These are phyloP conservation scores for Cladosporium velox DNA, from an alignment of 2,329 filamentous ascomycete genomes.

Conservation along the genomic window DNA sequence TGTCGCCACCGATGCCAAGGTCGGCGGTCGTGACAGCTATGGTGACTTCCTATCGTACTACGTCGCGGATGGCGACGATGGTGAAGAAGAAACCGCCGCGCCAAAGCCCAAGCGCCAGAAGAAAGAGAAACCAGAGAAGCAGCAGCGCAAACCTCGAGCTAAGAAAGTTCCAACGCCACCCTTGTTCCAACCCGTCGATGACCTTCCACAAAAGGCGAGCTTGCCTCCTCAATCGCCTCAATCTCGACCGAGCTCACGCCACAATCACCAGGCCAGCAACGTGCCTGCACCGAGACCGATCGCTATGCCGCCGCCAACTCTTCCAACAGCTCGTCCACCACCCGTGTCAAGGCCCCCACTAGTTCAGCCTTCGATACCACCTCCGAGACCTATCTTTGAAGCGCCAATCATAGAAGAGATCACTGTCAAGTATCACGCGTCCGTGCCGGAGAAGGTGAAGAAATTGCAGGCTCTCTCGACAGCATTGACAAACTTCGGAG, in stretches of 20 bases:
- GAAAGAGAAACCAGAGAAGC: constrained; percentile 15
- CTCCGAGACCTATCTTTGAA: background rate
- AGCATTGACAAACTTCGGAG: constrained; percentile 33
- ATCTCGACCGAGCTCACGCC: background rate
- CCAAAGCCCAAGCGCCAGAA: constrained; percentile 11
- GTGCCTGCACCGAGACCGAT: background rate
- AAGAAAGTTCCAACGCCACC: constrained; percentile 2
- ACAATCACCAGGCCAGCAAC: background rate
- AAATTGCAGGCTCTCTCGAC: constrained; percentile 31
- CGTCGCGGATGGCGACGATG: constrained; percentile 32
- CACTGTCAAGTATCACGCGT: constrained; percentile 18
- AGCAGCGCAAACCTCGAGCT: constrained; percentile 1
- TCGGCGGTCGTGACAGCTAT: constrained; percentile 28
- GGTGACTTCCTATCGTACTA: constrained; percentile 39
- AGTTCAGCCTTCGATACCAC: background rate
- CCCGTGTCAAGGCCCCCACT: background rate
- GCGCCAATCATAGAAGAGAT: constrained; percentile 11
- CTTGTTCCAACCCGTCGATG: background rate
- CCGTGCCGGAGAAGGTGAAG: constrained; percentile 30
- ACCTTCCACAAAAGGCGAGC: background rate
- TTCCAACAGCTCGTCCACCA: background rate
- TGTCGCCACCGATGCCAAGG: background rate
- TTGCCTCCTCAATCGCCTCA: background rate
- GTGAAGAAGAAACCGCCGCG: constrained; percentile 13
- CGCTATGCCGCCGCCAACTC: background rate